A percentile compares a stretch with the other conserved stretches of the same genome.
phyloP scores from a whole-genome alignment of 306 rosid genomes.

The Erythrophleum fordii region DNA sequence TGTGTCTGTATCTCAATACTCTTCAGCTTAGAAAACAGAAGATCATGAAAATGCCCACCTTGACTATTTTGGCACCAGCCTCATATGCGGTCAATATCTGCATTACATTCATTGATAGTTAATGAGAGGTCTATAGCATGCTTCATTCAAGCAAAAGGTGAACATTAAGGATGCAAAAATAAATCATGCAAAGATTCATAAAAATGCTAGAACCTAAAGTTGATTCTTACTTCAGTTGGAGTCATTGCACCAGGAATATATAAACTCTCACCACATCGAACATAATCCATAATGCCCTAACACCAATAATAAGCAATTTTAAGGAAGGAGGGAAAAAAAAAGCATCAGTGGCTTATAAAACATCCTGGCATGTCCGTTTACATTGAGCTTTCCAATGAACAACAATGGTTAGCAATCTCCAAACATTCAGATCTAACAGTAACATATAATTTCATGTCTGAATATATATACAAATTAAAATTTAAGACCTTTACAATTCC shows the following conservation, averaged over 20 bases:
- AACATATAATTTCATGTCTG: constrained; percentile 4
- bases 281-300: constrained; percentile 71
- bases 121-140: constrained; percentile 19
- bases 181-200: background rate
- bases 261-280: constrained; percentile 53
- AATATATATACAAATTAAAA: background rate
- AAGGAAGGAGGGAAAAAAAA: constrained; percentile 6
- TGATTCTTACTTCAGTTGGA: constrained; percentile 88
- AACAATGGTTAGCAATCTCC: constrained; percentile 21
- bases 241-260: constrained; percentile 95
- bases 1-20: background rate
- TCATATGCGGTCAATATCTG: constrained; percentile 77
- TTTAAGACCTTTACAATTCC: constrained; percentile 68
- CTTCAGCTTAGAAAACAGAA: constrained; percentile 14
- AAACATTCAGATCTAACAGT: constrained; percentile 1
- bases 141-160: constrained; percentile 2
- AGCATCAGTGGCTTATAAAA: background rate
- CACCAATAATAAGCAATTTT: constrained; percentile 13
- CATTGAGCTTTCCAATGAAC: background rate
- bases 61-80: constrained; percentile 80
- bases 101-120: constrained; percentile 33
- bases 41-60: constrained; percentile 54
- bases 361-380: constrained; percentile 5
- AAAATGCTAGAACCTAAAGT: constrained; percentile 30
- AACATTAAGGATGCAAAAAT: constrained; percentile 22